A percentile compares a stretch with the other conserved stretches of the same genome.
Conservation (phyloP, 257 asterid genomes). For the Solanum appendiculatum region DNA sequence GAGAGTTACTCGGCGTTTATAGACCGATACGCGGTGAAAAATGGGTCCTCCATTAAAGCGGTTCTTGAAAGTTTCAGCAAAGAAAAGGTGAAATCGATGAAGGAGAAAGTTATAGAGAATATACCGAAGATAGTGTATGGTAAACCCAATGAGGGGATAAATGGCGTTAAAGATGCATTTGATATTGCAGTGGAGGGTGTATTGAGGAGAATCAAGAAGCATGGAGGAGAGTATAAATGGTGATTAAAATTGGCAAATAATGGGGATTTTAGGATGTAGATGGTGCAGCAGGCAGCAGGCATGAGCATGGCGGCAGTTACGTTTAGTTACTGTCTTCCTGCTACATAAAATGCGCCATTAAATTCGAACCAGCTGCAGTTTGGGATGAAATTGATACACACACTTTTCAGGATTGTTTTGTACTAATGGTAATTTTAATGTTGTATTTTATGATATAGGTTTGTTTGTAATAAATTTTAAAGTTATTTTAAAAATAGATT, state of each 20-base stretch:
- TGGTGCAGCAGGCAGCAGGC: too few relatives aligned
- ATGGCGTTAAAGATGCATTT: slow-evolving; percentile 66
- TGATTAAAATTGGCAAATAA: too few relatives aligned
- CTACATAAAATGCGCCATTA: too few relatives aligned
- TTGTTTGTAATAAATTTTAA: too few relatives aligned
- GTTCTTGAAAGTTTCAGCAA: slow-evolving; percentile 34
- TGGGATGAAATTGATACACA: too few relatives aligned
- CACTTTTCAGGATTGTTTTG: too few relatives aligned
- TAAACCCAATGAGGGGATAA: slow-evolving; percentile 33
- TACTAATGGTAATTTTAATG: too few relatives aligned
- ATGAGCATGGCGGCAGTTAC: neutral
- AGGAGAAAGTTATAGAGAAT: slow-evolving; percentile 50
- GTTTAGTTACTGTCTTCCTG: neutral
- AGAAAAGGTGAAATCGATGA: slow-evolving; percentile 41
- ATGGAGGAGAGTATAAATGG: slow-evolving; percentile 8
- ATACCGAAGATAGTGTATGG: slow-evolving; percentile 54
- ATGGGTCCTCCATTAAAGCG: slow-evolving; percentile 37
- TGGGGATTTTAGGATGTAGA: too few relatives aligned
- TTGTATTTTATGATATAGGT: too few relatives aligned
- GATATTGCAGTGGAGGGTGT: slow-evolving; percentile 72
- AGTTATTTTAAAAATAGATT: too few relatives aligned
- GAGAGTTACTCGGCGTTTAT: slow-evolving; percentile 69
- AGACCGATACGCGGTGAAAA: slow-evolving; percentile 50
- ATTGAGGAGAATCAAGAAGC: slow-evolving; percentile 39
- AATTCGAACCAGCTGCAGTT: too few relatives aligned